Evolutionary conservation across 2,329 filamentous ascomycete species (phyloP).

Genomic region (Stachybotrys elegans): DNA sequence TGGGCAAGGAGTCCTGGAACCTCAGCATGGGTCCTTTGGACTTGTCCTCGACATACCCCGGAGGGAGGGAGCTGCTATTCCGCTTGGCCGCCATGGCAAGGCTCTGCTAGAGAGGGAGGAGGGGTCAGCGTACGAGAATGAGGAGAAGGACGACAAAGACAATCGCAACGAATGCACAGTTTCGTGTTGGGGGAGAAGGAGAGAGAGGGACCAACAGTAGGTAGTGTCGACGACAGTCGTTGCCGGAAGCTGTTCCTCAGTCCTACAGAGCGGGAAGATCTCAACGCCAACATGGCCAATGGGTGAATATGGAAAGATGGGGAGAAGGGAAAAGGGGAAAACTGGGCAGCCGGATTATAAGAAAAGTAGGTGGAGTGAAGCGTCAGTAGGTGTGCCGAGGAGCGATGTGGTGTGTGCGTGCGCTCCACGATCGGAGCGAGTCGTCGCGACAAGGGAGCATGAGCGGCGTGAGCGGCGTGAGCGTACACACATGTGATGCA

Average conservation of each 20-base stretch:
- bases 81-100: conserved; percentile 48
- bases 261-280: conserved; percentile 2
- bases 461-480: too few species aligned
- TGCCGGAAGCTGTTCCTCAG: not conserved
- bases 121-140: not conserved
- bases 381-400: too few species aligned
- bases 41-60: conserved; percentile 75
- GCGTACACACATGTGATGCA: too few species aligned
- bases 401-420: too few species aligned
- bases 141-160: not conserved
- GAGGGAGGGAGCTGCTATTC: conserved; percentile 53
- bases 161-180: too few species aligned
- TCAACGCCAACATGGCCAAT: conserved; percentile 3
- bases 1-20: conserved; percentile 80
- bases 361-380: too few species aligned
- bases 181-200: too few species aligned
- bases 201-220: conserved; percentile 1
- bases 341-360: too few species aligned
- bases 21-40: conserved; percentile 77
- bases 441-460: too few species aligned
- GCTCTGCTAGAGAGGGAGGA: conserved; percentile 13
- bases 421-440: too few species aligned
- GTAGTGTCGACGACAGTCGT: not conserved
- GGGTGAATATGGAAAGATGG: too few species aligned
- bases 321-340: too few species aligned